phyloP scores from a whole-genome alignment of 1,284 basidiomycete species.

The Tylopilus sp. region DNA sequence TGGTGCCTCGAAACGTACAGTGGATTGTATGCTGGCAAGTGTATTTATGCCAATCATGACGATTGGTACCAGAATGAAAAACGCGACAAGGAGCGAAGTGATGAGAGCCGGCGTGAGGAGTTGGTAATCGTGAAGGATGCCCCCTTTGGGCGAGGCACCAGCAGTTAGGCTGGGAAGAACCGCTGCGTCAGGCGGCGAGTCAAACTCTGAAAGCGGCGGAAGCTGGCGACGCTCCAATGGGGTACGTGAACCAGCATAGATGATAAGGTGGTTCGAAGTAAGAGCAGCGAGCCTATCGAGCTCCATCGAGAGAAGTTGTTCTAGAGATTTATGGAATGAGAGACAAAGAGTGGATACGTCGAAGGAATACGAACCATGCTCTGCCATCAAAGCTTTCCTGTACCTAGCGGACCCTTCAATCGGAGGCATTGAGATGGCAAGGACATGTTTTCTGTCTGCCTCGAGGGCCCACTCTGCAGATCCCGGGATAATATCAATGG shows the following conservation, averaged over 20 bases:
- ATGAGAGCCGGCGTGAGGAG: slow-evolving; percentile 81
- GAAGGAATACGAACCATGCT: slow-evolving; percentile 48
- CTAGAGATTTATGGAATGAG: slow-evolving; percentile 26
- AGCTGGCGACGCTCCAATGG: slow-evolving; percentile 40
- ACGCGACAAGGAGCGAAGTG: slow-evolving; percentile 60
- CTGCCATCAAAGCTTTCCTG: slow-evolving; percentile 48
- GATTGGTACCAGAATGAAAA: slow-evolving; percentile 74
- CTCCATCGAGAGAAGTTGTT: slow-evolving; percentile 45
- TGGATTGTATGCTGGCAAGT: slow-evolving; percentile 75
- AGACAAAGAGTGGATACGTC: background rate
- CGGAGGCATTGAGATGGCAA: slow-evolving; percentile 55
- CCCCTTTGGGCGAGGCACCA: slow-evolving; percentile 40
- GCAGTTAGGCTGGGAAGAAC: slow-evolving; percentile 32
- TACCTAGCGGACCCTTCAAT: slow-evolving; percentile 42
- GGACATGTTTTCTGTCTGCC: slow-evolving; percentile 50
- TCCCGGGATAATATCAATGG: slow-evolving; percentile 42
- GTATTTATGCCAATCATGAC: slow-evolving; percentile 66
- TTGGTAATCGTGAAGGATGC: slow-evolving; percentile 72
- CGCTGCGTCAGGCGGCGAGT: slow-evolving; percentile 24
- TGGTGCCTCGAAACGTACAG: slow-evolving; percentile 59
- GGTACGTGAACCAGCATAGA: slow-evolving; percentile 58
- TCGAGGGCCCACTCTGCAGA: slow-evolving; percentile 36
- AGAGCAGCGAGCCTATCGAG: slow-evolving; percentile 48
- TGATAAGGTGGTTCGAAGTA: slow-evolving; percentile 60
- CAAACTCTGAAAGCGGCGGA: slow-evolving; percentile 26